Evolutionary conservation across 352 stramenopile genomes (phyloP).

Genomic region (Pythium coloratum): DNA sequence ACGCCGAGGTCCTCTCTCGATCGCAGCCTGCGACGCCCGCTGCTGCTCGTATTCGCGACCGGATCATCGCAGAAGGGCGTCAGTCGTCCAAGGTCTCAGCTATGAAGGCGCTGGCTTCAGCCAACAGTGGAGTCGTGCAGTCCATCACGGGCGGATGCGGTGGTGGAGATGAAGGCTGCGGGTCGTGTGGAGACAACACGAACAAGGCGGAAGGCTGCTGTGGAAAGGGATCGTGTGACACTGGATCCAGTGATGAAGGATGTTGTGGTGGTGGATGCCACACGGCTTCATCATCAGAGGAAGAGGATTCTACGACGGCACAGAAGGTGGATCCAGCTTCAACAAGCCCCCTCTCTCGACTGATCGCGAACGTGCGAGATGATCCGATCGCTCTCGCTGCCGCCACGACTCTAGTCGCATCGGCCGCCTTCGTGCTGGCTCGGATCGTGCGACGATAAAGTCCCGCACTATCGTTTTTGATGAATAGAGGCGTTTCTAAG

Average conservation of each 20-base stretch:
- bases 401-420: slow-evolving; percentile 49
- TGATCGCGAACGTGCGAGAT: slow-evolving; percentile 29
- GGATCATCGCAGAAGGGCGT: slow-evolving; percentile 44
- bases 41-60: slow-evolving; percentile 49
- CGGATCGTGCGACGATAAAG: slow-evolving; percentile 37
- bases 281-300: neutral
- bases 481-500: neutral
- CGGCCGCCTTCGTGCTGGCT: slow-evolving; percentile 44
- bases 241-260: neutral
- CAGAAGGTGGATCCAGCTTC: slow-evolving; percentile 7
- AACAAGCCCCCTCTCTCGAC: slow-evolving; percentile 10
- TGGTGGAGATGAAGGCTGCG: slow-evolving; percentile 30
- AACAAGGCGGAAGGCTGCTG: slow-evolving; percentile 33
- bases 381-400: slow-evolving; percentile 59
- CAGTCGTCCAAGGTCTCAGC: slow-evolving; percentile 30
- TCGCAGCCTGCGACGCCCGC: slow-evolving; percentile 54
- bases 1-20: slow-evolving; percentile 52
- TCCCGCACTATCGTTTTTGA: neutral
- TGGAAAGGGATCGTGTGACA: slow-evolving; percentile 18
- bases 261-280: slow-evolving; percentile 26
- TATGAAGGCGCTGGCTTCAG: neutral
- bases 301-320: neutral
- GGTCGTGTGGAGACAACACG: slow-evolving; percentile 19
- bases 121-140: neutral
- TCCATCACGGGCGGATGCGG: slow-evolving; percentile 23